These are phyloP conservation scores for Amanita muscaria DNA, from an alignment of 768 basidiomycete species.

Conservation along the genomic window DNA sequence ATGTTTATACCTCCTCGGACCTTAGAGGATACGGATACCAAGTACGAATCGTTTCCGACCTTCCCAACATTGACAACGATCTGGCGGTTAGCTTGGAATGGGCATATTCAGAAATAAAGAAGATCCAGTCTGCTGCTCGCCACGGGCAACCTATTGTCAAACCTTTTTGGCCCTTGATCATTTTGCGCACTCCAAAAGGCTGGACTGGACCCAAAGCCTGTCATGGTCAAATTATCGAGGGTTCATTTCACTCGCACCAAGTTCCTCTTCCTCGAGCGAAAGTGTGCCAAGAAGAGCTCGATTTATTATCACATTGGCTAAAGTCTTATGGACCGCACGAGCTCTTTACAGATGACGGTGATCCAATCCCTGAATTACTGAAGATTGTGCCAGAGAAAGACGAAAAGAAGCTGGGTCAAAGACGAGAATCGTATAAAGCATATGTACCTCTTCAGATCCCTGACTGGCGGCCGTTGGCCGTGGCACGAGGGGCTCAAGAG, in stretches of 20 bases:
- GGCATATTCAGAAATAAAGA: constrained; percentile 63
- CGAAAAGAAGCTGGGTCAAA: constrained; percentile 61
- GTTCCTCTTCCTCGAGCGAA: constrained; percentile 75
- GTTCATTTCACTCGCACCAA: constrained; percentile 81
- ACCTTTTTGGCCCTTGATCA: constrained; percentile 86
- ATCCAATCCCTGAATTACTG: constrained; percentile 48
- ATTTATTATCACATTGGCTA: constrained; percentile 63
- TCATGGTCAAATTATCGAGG: constrained; percentile 67
- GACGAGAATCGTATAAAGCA: constrained; percentile 55
- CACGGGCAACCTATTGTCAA: constrained; percentile 69
- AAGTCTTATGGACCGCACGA: constrained; percentile 59
- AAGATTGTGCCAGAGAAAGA: constrained; percentile 43
- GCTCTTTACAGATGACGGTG: constrained; percentile 51
- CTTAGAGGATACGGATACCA: constrained; percentile 80
- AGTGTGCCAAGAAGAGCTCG: constrained; percentile 54
- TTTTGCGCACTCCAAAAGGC: constrained; percentile 83
- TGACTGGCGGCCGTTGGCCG: constrained; percentile 50
- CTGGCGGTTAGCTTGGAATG: constrained; percentile 79
- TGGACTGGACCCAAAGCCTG: constrained; percentile 60
- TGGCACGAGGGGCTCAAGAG: constrained; percentile 46
- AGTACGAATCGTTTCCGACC: constrained; percentile 69
- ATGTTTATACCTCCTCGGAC: background rate
- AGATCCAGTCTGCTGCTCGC: constrained; percentile 75
- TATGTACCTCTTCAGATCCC: constrained; percentile 57
- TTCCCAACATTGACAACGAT: constrained; percentile 61